These are phyloP conservation scores for Yamadazyma oceani DNA, from an alignment of 1,139 yeast genomes.

Conservation along the genomic window DNA sequence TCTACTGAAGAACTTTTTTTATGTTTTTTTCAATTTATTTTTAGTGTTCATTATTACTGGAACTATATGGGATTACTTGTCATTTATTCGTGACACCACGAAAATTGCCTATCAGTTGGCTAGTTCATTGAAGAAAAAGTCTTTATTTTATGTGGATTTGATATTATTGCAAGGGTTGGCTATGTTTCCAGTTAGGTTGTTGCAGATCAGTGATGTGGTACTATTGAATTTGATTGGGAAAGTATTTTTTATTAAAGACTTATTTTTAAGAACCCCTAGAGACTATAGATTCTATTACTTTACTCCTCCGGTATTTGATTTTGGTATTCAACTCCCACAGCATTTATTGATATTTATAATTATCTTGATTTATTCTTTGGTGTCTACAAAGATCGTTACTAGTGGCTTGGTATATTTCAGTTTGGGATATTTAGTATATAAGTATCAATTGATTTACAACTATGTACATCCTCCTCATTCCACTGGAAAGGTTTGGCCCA, in stretches of 20 bases:
- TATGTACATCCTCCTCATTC: constrained; percentile 74
- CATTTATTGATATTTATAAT: constrained; percentile 63
- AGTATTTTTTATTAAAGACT: constrained; percentile 50
- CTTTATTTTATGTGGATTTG: constrained; percentile 74
- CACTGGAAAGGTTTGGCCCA: constrained; percentile 72
- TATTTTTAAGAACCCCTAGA: constrained; percentile 55
- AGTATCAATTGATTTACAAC: constrained; percentile 64
- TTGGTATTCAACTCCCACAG: constrained; percentile 66
- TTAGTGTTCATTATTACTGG: constrained; percentile 80
- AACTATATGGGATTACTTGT: constrained; percentile 73
- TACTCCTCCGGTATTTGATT: constrained; percentile 65
- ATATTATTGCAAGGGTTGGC: constrained; percentile 72
- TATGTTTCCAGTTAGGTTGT: constrained; percentile 69
- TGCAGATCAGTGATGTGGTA: constrained; percentile 53
- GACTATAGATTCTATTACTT: constrained; percentile 61
- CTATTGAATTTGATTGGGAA: constrained; percentile 57
- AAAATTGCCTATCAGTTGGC: constrained; percentile 74
- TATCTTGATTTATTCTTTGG: constrained; percentile 63
- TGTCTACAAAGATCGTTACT: constrained; percentile 63
- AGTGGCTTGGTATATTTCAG: constrained; percentile 63
- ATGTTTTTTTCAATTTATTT: constrained; percentile 74
- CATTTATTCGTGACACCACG: constrained; percentile 75
- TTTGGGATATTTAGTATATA: constrained; percentile 63
- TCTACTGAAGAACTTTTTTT: constrained; percentile 74
- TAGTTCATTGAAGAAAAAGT: constrained; percentile 63